Evolutionary conservation across 2,329 filamentous ascomycete genomes (phyloP).

Genomic region (Ascochyta pisi): DNA sequence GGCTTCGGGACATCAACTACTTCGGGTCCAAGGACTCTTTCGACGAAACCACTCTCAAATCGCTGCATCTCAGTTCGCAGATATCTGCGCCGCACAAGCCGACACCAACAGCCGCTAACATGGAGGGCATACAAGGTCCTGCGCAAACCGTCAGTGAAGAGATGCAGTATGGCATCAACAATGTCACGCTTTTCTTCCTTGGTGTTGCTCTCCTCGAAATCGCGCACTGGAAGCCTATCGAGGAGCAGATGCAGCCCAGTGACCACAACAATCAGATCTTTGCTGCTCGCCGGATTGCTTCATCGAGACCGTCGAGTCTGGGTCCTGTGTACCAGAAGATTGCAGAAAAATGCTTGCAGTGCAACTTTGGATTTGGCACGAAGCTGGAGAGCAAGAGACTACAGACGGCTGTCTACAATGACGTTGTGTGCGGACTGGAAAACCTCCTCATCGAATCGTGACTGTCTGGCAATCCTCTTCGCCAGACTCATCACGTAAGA

Average conservation of each 20-base stretch:
- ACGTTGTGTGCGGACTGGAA: constrained; percentile 33
- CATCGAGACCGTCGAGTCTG: constrained; percentile 13
- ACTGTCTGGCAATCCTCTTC: no score
- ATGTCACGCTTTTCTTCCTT: constrained; percentile 32
- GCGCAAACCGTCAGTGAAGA: constrained; percentile 18
- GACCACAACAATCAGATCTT: constrained; percentile 27
- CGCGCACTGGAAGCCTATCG: constrained; percentile 31
- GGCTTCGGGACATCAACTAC: constrained; percentile 26
- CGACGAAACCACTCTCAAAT: constrained; percentile 20
- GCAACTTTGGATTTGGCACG: constrained; percentile 30
- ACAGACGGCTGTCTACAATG: constrained; percentile 34
- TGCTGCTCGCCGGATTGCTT: constrained; percentile 31
- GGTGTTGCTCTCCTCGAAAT: constrained; percentile 37
- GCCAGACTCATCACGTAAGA: no score
- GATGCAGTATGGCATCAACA: constrained; percentile 32
- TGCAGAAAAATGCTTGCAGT: constrained; percentile 26
- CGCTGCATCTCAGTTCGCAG: constrained; percentile 28
- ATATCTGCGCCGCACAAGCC: constrained; percentile 9
- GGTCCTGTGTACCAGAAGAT: constrained; percentile 29
- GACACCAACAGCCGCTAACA: not conserved
- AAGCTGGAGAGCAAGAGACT: constrained; percentile 28
- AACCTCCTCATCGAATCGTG: no score
- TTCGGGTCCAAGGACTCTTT: constrained; percentile 14
- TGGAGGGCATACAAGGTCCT: constrained; percentile 26
- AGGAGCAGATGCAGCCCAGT: constrained; percentile 20